Percentiles rank a stretch among this genome's conserved stretches.
Evolutionary conservation across 768 basidiomycete species (phyloP).

Genomic region (Macrolepiota albuminosa): DNA sequence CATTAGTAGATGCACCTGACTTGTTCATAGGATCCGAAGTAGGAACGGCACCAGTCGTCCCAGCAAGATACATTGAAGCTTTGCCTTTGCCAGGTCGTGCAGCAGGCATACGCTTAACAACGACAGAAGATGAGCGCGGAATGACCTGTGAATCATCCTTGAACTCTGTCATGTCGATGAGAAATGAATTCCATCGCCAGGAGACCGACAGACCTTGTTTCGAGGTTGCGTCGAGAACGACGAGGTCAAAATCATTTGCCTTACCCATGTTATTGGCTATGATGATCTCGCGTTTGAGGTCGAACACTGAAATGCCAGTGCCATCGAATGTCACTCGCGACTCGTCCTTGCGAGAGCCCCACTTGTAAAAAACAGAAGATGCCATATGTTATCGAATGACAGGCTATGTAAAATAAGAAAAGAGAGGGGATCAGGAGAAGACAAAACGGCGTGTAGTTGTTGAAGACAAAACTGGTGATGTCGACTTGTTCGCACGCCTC

Average conservation of each 20-base stretch:
- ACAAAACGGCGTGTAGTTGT: not conserved
- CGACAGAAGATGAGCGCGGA: conserved; percentile 90
- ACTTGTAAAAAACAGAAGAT: conserved; percentile 97
- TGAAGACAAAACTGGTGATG: not conserved
- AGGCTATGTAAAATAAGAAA: conserved; percentile 22
- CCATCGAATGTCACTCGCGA: conserved; percentile 97
- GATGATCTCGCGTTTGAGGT: conserved; percentile 98
- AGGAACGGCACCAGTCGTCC: conserved; percentile 35
- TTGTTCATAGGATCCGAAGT: conserved; percentile 44
- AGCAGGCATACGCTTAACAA: conserved; percentile 88
- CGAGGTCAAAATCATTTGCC: conserved; percentile 95
- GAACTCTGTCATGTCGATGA: conserved; percentile 53
- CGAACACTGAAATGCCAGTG: conserved; percentile 98
- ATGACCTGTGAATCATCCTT: conserved; percentile 89
- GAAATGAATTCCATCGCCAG: not conserved
- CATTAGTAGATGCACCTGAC: conserved; percentile 26
- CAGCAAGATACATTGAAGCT: conserved; percentile 70
- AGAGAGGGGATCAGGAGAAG: not conserved
- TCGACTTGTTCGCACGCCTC: not conserved
- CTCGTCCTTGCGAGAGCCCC: conserved; percentile 93
- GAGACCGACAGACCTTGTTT: conserved; percentile 70
- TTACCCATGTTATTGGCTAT: conserved; percentile 93
- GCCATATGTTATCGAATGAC: conserved; percentile 55
- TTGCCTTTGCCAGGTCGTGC: conserved; percentile 78
- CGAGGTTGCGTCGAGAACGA: conserved; percentile 76